Conservation (phyloP, 2,329 filamentous ascomycete genomes). For the Reticulascus tulasneorum region DNA sequence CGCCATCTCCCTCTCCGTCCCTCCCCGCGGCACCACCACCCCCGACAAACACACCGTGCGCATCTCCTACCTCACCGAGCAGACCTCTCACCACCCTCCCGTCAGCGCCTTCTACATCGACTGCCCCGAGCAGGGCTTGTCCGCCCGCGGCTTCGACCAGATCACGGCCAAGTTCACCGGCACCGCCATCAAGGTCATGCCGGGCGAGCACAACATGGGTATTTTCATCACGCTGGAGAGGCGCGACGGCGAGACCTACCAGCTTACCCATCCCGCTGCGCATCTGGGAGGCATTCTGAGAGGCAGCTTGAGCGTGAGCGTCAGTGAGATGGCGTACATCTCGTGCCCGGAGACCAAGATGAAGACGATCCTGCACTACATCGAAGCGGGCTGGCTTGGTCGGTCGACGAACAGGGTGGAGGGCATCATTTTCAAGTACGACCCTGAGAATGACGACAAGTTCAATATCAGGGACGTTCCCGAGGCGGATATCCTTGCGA, state of each 20-base stretch:
- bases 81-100: constrained; percentile 95
- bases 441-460: constrained; percentile 79
- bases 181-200: constrained; percentile 85
- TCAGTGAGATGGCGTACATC: constrained; percentile 84
- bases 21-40: constrained; percentile 40
- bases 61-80: constrained; percentile 92
- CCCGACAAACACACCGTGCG: constrained; percentile 56
- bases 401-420: constrained; percentile 88
- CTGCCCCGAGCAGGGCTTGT: constrained; percentile 86
- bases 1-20: constrained; percentile 47
- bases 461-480: constrained; percentile 80
- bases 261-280: constrained; percentile 90
- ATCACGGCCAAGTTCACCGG: constrained; percentile 97
- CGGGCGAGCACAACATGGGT: constrained; percentile 89
- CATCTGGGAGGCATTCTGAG: constrained; percentile 84
- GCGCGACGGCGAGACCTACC: constrained; percentile 83
- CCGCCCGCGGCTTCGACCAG: constrained; percentile 89
- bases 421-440: constrained; percentile 86
- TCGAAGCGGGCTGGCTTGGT: constrained; percentile 92
- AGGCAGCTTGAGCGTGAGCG: constrained; percentile 83
- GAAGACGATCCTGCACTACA: constrained; percentile 88
- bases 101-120: constrained; percentile 94
- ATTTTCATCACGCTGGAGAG: constrained; percentile 88
- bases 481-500: constrained; percentile 76
- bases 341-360: constrained; percentile 86